Evolutionary conservation across 257 asterid species (phyloP).

Genomic region (Primulina huaijiensis): DNA sequence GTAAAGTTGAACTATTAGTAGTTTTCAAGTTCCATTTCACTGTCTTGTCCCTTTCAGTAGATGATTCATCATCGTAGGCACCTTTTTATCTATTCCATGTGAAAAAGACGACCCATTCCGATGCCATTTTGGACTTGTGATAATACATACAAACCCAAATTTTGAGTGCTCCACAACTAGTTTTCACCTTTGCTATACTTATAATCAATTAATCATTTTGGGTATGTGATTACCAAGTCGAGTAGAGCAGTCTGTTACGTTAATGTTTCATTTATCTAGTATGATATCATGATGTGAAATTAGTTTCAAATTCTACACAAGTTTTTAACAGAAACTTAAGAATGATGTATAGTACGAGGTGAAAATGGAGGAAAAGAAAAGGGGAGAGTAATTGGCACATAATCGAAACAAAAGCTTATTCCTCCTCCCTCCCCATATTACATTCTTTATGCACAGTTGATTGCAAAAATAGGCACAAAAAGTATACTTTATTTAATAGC

Average conservation of each 20-base stretch:
- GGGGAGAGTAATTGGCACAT: not conserved
- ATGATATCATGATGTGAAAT: too few relatives aligned
- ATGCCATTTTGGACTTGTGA: conserved; percentile 18
- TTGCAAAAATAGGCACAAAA: conserved; percentile 18
- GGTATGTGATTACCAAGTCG: too few relatives aligned
- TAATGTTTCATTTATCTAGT: too few relatives aligned
- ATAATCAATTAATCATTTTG: too few relatives aligned
- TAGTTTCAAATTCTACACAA: too few relatives aligned
- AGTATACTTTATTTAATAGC: conserved; percentile 21
- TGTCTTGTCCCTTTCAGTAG: conserved; percentile 22
- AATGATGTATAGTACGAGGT: too few relatives aligned
- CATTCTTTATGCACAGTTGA: not conserved
- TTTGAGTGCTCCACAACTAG: conserved; percentile 15
- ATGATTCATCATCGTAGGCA: not conserved
- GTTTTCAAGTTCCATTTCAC: conserved; percentile 27
- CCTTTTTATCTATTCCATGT: conserved; percentile 6
- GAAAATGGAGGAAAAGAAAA: too few relatives aligned
- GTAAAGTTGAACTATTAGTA: conserved; percentile 17
- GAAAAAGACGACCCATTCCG: conserved; percentile 26
- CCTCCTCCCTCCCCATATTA: too few relatives aligned
- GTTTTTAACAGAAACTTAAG: too few relatives aligned
- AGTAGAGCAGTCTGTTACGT: too few relatives aligned
- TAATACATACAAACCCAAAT: not conserved
- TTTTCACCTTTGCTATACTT: not conserved
- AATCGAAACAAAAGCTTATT: not conserved